Conservation (phyloP, 2,329 filamentous ascomycete genomes). For the Aureobasidium sp. region DNA sequence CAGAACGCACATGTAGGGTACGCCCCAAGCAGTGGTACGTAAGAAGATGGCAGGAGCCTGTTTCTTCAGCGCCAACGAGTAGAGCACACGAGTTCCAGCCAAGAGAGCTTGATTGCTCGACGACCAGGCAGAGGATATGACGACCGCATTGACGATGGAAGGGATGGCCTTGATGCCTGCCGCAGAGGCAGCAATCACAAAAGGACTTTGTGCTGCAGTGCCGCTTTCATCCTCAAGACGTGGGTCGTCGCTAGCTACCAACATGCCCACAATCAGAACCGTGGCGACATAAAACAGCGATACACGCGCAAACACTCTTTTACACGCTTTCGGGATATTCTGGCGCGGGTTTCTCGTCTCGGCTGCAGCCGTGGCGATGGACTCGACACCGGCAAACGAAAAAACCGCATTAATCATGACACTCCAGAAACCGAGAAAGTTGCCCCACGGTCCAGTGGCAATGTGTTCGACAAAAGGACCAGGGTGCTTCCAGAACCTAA, state of each 20-base stretch:
- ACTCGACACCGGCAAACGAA: conserved; percentile 68
- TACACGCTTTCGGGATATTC: conserved; percentile 71
- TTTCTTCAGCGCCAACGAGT: conserved; percentile 64
- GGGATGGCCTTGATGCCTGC: conserved; percentile 58
- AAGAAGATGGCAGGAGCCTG: conserved; percentile 67
- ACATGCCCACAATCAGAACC: conserved; percentile 68
- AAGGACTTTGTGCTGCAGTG: conserved; percentile 57
- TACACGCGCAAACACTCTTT: conserved; percentile 75
- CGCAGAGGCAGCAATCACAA: conserved; percentile 65
- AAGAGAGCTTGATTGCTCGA: conserved; percentile 76
- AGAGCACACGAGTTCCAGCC: conserved; percentile 64
- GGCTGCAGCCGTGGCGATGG: conserved; percentile 73
- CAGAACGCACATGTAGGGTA: conserved; percentile 60
- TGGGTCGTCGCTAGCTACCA: conserved; percentile 53
- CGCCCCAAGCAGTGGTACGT: conserved; percentile 62
- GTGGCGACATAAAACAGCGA: conserved; percentile 70
- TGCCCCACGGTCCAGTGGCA: conserved; percentile 29
- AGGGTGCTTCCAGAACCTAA: conserved; percentile 39
- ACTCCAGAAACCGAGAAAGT: conserved; percentile 39
- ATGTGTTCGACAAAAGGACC: conserved; percentile 40
- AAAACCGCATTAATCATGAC: conserved; percentile 68
- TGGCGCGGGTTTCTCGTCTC: conserved; percentile 73
- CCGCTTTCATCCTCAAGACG: conserved; percentile 47
- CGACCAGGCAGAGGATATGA: conserved; percentile 68
- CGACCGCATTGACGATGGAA: conserved; percentile 65